Evolutionary conservation across 768 basidiomycete species (phyloP).

Genomic region (Kwoniella sp.): DNA sequence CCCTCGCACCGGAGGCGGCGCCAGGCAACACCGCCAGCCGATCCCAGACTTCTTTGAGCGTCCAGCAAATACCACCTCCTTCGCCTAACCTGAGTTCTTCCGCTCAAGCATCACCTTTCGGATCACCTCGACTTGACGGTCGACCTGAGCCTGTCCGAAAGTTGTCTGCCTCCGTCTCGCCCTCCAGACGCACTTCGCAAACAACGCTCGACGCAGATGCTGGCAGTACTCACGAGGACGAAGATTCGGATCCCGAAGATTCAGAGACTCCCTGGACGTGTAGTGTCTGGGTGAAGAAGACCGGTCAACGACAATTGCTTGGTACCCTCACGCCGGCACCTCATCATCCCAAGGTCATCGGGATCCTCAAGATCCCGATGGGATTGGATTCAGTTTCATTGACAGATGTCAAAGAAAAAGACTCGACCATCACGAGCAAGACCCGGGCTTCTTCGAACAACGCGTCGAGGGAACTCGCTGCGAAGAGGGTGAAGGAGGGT

Average conservation of each 20-base stretch:
- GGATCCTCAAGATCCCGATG: constrained; percentile 86
- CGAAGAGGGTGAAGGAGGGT: constrained; percentile 53
- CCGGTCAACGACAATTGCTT: constrained; percentile 61
- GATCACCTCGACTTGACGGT: constrained; percentile 28
- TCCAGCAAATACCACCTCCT: constrained; percentile 19
- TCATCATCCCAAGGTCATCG: constrained; percentile 93
- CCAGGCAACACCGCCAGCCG: constrained; percentile 6
- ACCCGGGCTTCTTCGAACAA: neutral
- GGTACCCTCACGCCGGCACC: constrained; percentile 88
- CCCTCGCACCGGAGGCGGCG: too few relatives aligned
- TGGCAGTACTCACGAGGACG: constrained; percentile 58
- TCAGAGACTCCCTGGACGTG: constrained; percentile 96
- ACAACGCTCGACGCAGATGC: neutral
- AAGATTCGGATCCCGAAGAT: constrained; percentile 92
- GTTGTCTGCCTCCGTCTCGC: constrained; percentile 30
- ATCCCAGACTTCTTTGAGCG: constrained; percentile 17
- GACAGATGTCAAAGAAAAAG: constrained; percentile 29
- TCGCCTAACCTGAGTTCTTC: constrained; percentile 11
- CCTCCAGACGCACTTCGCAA: constrained; percentile 17
- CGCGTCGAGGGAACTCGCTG: constrained; percentile 8
- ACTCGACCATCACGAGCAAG: constrained; percentile 8
- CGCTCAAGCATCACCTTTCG: constrained; percentile 2
- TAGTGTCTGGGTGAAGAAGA: constrained; percentile 54
- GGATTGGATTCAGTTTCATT: constrained; percentile 81
- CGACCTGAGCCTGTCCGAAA: constrained; percentile 37